These are phyloP conservation scores for Ascochyta fabae DNA, from an alignment of 2,329 filamentous ascomycete species.

Conservation along the genomic window DNA sequence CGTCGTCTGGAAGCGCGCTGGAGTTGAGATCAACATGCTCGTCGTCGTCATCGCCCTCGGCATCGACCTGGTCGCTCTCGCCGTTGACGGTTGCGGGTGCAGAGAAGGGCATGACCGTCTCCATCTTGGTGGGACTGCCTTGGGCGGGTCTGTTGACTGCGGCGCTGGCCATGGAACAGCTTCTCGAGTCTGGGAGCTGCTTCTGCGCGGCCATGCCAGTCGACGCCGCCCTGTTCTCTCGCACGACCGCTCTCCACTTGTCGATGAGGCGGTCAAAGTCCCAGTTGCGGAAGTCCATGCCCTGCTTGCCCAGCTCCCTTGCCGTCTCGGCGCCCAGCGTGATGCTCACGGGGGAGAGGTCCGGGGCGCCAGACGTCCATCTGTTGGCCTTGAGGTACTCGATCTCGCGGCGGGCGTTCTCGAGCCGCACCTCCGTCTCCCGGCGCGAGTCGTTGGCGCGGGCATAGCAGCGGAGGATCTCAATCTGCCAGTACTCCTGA, in stretches of 20 bases:
- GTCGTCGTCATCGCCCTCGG: slow-evolving; percentile 40
- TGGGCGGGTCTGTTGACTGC: slow-evolving; percentile 25
- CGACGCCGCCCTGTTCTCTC: slow-evolving; percentile 37
- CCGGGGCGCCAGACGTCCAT: slow-evolving; percentile 34
- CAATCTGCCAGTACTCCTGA: slow-evolving; percentile 55
- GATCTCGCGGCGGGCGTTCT: slow-evolving; percentile 50
- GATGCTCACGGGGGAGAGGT: slow-evolving; percentile 45
- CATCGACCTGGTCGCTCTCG: slow-evolving; percentile 47
- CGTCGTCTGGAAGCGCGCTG: not conserved
- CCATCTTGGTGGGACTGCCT: slow-evolving; percentile 28
- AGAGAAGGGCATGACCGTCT: slow-evolving; percentile 34
- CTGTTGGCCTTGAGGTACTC: slow-evolving; percentile 48
- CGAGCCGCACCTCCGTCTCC: slow-evolving; percentile 48
- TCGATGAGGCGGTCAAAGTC: slow-evolving; percentile 51
- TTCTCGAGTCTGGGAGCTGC: slow-evolving; percentile 39
- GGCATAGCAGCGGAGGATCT: slow-evolving; percentile 55
- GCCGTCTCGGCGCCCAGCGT: slow-evolving; percentile 47
- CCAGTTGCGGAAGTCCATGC: slow-evolving; percentile 49
- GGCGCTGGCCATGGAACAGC: slow-evolving; percentile 40
- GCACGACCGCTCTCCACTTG: slow-evolving; percentile 48
- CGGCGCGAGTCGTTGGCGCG: slow-evolving; percentile 48
- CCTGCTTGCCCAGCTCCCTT: slow-evolving; percentile 47
- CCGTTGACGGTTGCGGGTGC: slow-evolving; percentile 45
- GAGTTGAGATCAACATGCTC: slow-evolving; percentile 8
- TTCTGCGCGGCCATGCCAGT: slow-evolving; percentile 47